Percentiles rank a stretch among this genome's conserved stretches.
Evolutionary conservation across 2,329 filamentous ascomycete genomes (phyloP).

Genomic region (Zasmidium cellare): DNA sequence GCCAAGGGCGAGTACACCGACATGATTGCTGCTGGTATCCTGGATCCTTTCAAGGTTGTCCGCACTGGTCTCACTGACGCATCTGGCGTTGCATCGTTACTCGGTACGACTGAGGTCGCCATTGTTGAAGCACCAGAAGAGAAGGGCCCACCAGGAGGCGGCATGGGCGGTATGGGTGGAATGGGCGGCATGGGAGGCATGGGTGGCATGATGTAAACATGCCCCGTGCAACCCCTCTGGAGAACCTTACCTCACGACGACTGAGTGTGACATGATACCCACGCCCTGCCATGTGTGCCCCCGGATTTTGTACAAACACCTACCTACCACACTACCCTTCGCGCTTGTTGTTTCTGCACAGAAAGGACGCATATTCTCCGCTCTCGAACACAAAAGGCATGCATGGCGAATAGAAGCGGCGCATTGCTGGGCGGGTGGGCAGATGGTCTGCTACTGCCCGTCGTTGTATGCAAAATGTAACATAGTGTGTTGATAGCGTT

Average conservation of each 20-base stretch:
- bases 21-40: constrained; percentile 96
- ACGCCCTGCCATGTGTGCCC: constrained; percentile 5
- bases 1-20: constrained; percentile 97
- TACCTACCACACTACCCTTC: constrained; percentile 7
- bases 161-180: constrained; percentile 48
- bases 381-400: constrained; percentile 12
- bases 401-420: constrained; percentile 3
- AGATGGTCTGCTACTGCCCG: not conserved
- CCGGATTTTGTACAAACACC: constrained; percentile 13
- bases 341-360: constrained; percentile 13
- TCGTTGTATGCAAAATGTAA: constrained; percentile 8
- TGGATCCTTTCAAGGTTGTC: constrained; percentile 99
- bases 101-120: constrained; percentile 96
- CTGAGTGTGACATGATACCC: constrained; percentile 16
- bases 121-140: constrained; percentile 96
- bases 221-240: not conserved
- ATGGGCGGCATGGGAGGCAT: constrained; percentile 46
- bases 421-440: not conserved
- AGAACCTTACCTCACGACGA: constrained; percentile 7
- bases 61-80: constrained; percentile 93
- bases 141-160: constrained; percentile 63
- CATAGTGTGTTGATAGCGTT: constrained; percentile 25
- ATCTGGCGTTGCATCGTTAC: constrained; percentile 91
- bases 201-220: constrained; percentile 33
- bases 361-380: constrained; percentile 11